Conservation (phyloP, 768 basidiomycete species). For the Mycena latifolia region DNA sequence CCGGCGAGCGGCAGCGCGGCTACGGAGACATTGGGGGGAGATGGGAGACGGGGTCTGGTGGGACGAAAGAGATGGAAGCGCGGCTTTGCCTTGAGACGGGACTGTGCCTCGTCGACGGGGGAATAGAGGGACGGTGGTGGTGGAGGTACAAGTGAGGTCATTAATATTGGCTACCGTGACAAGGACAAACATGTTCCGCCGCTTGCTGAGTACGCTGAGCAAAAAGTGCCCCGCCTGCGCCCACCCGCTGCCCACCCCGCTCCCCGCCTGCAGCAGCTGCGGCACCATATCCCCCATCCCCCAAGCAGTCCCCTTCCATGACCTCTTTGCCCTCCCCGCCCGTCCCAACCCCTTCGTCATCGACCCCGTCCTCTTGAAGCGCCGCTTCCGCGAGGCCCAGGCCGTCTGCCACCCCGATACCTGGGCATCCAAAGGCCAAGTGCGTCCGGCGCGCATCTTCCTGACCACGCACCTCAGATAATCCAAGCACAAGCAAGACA, state of each 20-base stretch:
- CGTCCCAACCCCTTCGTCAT: constrained; percentile 79
- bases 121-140: constrained; percentile 19
- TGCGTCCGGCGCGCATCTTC: constrained; percentile 45
- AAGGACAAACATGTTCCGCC: too few relatives aligned
- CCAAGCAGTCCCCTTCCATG: constrained; percentile 68
- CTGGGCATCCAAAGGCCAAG: constrained; percentile 78
- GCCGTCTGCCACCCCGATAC: constrained; percentile 88
- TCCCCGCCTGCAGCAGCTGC: constrained; percentile 86
- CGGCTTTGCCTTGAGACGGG: constrained; percentile 21
- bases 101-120: constrained; percentile 1
- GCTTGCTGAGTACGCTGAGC: background rate
- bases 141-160: background rate
- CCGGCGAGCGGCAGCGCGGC: constrained; percentile 21
- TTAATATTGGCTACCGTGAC: too few relatives aligned
- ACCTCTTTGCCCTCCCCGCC: constrained; percentile 73
- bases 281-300: constrained; percentile 73
- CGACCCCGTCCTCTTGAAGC: constrained; percentile 69
- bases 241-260: constrained; percentile 65
- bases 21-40: constrained; percentile 26
- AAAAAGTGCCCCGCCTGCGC: constrained; percentile 73
- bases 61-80: constrained; percentile 20
- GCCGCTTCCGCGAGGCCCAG: constrained; percentile 79
- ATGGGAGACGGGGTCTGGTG: background rate
- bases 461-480: constrained; percentile 9
- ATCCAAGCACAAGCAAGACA: constrained; percentile 56